Conservation (phyloP, 768 basidiomycete species). For the Mycena olivaceomarginata region DNA sequence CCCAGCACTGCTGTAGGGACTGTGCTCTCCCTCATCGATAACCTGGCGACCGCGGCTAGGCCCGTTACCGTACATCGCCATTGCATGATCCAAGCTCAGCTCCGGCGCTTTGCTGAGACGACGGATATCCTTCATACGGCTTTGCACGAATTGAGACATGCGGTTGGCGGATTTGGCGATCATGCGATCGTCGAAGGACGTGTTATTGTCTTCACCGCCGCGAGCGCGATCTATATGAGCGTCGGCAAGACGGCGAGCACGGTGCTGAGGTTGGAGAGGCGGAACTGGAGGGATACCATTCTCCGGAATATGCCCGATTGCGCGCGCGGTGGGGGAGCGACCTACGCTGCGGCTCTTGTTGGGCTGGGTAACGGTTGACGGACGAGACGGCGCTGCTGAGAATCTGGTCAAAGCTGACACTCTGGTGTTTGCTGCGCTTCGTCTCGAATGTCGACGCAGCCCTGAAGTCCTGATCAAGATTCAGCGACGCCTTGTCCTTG, state of each 20-base stretch:
- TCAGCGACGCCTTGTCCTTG: constrained; percentile 7
- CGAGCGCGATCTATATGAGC: constrained; percentile 7
- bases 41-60: constrained; percentile 1
- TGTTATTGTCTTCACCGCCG: constrained; percentile 2
- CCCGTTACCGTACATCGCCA: constrained; percentile 5
- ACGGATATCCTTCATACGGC: constrained; percentile 7
- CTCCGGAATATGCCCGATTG: not conserved
- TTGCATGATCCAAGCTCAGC: constrained; percentile 9
- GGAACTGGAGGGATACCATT: constrained; percentile 5
- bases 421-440: constrained; percentile 2
- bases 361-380: constrained; percentile 6
- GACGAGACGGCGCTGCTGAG: constrained; percentile 5
- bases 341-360: constrained; percentile 8
- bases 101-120: constrained; percentile 8
- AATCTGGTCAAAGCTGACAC: constrained; percentile 9
- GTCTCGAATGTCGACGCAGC: constrained; percentile 3
- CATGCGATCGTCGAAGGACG: constrained; percentile 6
- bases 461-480: constrained; percentile 7
- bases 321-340: not conserved
- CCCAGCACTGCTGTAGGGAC: constrained; percentile 8
- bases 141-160: constrained; percentile 6
- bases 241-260: constrained; percentile 6
- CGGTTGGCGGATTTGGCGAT: constrained; percentile 9
- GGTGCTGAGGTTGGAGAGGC: constrained; percentile 8
- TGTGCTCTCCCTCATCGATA: constrained; percentile 7